Conservation (phyloP, 1,139 yeast species). For the Blastobotrys buckinghamii region DNA sequence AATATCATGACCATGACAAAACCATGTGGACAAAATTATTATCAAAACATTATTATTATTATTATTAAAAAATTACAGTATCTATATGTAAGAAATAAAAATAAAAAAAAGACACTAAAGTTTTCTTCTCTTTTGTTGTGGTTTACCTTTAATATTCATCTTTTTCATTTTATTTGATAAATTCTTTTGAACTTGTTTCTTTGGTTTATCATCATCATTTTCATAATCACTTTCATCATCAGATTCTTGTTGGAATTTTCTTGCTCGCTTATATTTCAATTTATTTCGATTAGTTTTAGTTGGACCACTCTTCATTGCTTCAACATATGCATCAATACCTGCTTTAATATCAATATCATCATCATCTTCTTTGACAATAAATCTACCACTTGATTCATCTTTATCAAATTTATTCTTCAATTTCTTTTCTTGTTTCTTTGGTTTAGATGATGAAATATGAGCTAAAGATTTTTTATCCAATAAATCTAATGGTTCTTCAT, state of each 20-base stretch:
- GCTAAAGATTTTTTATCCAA: conserved; percentile 80
- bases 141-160: background rate
- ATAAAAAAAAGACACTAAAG: background rate
- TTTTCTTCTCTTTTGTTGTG: conserved; percentile 9
- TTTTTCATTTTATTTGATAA: background rate
- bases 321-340: conserved; percentile 78
- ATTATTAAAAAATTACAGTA: background rate
- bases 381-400: conserved; percentile 38
- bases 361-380: conserved; percentile 30
- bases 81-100: background rate
- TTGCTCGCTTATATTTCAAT: conserved; percentile 68
- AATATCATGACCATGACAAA: no score
- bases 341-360: conserved; percentile 47
- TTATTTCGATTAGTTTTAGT: conserved; percentile 87
- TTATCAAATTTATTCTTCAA: conserved; percentile 45
- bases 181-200: background rate
- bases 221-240: conserved; percentile 13
- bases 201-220: conserved; percentile 1
- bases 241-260: conserved; percentile 47
- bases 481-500: conserved; percentile 82
- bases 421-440: conserved; percentile 40
- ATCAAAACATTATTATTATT: no score
- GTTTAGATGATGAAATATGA: conserved; percentile 81
- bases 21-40: no score
- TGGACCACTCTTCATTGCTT: conserved; percentile 90